phyloP scores from a whole-genome alignment of 2,329 filamentous ascomycete genomes.

The Neopestalotiopsis clavispora region DNA sequence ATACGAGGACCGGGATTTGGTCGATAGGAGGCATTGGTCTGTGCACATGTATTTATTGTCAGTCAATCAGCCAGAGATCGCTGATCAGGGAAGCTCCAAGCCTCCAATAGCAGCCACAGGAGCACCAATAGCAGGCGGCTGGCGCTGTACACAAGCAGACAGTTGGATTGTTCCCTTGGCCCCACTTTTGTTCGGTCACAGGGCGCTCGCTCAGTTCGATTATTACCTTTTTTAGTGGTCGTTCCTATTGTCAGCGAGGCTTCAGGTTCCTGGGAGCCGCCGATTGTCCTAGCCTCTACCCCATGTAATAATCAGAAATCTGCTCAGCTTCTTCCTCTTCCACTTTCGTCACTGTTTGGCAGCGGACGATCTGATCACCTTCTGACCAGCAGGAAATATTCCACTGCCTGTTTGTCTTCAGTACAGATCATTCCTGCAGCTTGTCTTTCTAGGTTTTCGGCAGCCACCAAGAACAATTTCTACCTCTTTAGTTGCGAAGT shows the following conservation, averaged over 20 bases:
- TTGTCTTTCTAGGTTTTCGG: background rate
- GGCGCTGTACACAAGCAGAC: background rate
- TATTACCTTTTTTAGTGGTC: background rate
- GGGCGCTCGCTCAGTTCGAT: background rate
- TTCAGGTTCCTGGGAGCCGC: background rate
- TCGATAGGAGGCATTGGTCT: background rate
- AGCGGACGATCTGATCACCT: background rate
- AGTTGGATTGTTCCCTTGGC: background rate
- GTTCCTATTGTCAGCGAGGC: constrained; percentile 10
- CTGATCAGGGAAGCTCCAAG: background rate
- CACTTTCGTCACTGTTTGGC: background rate
- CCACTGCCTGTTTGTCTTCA: background rate
- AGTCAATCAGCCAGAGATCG: background rate
- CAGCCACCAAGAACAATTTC: background rate
- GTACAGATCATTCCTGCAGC: background rate
- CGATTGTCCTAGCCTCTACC: background rate
- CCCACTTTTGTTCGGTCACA: constrained; percentile 3
- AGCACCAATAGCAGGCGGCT: background rate
- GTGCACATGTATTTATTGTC: background rate
- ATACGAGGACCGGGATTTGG: background rate
- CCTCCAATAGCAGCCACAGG: background rate
- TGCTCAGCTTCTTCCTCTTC: background rate
- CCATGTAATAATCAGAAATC: background rate
- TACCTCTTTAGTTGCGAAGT: background rate
- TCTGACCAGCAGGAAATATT: background rate